Evolutionary conservation across 495 filamentous ascomycete genomes (phyloP).

Genomic region (Clohesyomyces aquaticus): DNA sequence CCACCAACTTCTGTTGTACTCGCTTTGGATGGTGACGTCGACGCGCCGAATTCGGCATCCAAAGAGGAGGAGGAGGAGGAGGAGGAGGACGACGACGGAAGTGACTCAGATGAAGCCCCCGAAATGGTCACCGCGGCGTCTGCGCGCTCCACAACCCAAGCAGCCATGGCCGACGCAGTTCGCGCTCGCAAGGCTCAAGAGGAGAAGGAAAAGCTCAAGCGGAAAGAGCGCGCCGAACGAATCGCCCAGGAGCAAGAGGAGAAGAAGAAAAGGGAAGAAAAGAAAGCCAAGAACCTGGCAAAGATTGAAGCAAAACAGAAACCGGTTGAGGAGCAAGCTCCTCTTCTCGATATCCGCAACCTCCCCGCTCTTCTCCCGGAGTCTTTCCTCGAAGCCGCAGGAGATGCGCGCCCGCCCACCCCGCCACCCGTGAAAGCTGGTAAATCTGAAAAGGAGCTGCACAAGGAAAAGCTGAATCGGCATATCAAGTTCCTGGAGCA

Average conservation of each 20-base stretch:
- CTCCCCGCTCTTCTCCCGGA: constrained; percentile 39
- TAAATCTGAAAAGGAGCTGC: constrained; percentile 9
- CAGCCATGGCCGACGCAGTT: constrained; percentile 31
- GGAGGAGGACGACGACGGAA: constrained; percentile 26
- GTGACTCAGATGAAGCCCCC: constrained; percentile 57
- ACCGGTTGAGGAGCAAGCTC: constrained; percentile 39
- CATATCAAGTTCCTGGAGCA: constrained; percentile 56
- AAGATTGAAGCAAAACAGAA: constrained; percentile 38
- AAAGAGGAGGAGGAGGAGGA: neutral
- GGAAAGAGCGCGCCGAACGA: constrained; percentile 53
- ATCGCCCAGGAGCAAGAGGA: constrained; percentile 48
- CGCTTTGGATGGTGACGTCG: neutral
- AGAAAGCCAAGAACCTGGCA: constrained; percentile 37
- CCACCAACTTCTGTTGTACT: constrained; percentile 30
- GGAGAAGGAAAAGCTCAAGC: constrained; percentile 51
- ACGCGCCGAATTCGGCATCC: neutral
- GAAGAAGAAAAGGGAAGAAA: constrained; percentile 47
- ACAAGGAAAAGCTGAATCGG: constrained; percentile 47
- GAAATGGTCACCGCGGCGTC: constrained; percentile 50
- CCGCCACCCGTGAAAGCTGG: constrained; percentile 12
- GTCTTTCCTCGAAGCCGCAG: constrained; percentile 31
- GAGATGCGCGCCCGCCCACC: constrained; percentile 27
- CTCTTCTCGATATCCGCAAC: constrained; percentile 23
- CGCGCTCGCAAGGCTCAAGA: constrained; percentile 44
- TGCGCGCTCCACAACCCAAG: constrained; percentile 33